Base-by-base conservation (phyloP, 2,329 filamentous ascomycete species). In the Chrysoporthe puriensis region DNA sequence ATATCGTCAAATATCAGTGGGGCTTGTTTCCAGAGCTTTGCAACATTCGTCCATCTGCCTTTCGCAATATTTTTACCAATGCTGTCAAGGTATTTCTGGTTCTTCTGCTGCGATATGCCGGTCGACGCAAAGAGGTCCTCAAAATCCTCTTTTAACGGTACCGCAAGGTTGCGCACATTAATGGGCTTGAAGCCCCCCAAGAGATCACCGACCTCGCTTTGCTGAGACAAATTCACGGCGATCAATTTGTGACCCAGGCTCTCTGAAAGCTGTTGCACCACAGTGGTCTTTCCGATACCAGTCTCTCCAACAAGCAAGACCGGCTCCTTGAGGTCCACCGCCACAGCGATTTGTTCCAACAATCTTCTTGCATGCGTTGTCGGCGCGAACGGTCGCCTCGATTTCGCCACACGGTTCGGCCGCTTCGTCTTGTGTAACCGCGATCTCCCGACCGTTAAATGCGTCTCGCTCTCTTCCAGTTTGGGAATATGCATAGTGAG, bases 231-330 rank as follows among this genome's bases (percentile, higher is more conserved):
- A 76, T 99, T 99, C 75, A 99, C 94, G 2, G 94, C 93, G 0
- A 94, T 91, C 14, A 99, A 86, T 73, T 93, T 96, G 75, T 94
- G 91, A 1, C 94, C 93, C 40, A 97, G 85, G 3, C 91, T 86
- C 67, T 91, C 90, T 0, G 96, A 94, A 66, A 99, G 83, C 76
- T 97, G 94, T 77, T 99, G 96, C 16, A 99, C 90, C 36, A 96
- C 92, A 0, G 96, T 97, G 0, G 96, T 99, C 80, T 99, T 99
- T 74, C 96, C 96, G 62, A 97, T 97, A 82, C 96, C 96, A 8
- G 96, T 99, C 81, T 99, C 96, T 76, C 96, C 96, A n/a, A 99
- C 96, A 40, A 99, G 87, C 21, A 99, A 82, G 1, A 97, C 87
- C 4, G 96, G 94, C 75, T 99, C 96, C n/a, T 88, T 87, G 73